Conservation (phyloP, 1,139 yeast genomes). For the Protomyces pachydermus region DNA sequence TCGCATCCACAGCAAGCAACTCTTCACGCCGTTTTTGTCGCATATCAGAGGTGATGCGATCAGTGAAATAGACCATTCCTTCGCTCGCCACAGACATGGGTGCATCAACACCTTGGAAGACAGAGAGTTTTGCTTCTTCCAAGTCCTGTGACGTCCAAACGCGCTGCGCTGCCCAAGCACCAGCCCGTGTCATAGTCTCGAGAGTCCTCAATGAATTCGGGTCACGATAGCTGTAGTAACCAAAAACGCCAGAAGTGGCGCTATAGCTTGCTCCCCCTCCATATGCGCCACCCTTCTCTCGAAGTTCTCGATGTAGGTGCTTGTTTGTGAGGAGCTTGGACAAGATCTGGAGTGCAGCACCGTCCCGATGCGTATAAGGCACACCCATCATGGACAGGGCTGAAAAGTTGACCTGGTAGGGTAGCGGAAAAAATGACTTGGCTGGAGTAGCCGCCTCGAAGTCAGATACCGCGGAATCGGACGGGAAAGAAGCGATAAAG, state of each 20-base stretch:
- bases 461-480: neutral
- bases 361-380: conserved; percentile 62
- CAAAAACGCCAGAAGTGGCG: conserved; percentile 73
- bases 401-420: conserved; percentile 84
- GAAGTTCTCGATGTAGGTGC: conserved; percentile 77
- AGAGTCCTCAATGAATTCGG: conserved; percentile 77
- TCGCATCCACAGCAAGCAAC: conserved; percentile 58
- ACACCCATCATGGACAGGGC: conserved; percentile 67
- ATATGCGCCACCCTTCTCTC: conserved; percentile 96
- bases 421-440: conserved; percentile 59
- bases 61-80: conserved; percentile 61
- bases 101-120: conserved; percentile 88
- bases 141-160: conserved; percentile 57
- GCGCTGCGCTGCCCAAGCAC: conserved; percentile 51
- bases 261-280: conserved; percentile 91
- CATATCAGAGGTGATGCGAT: conserved; percentile 72
- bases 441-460: conserved; percentile 1
- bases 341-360: conserved; percentile 78
- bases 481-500: neutral
- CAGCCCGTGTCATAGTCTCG: conserved; percentile 55
- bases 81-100: conserved; percentile 79
- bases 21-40: conserved; percentile 67
- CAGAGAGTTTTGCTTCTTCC: conserved; percentile 81
- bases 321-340: conserved; percentile 77
- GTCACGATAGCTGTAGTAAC: conserved; percentile 87